A percentile compares a stretch with the other conserved stretches of the same genome.
Conservation (phyloP, 192 early-diverging fungal species). For the Chytriomyces sp. region DNA sequence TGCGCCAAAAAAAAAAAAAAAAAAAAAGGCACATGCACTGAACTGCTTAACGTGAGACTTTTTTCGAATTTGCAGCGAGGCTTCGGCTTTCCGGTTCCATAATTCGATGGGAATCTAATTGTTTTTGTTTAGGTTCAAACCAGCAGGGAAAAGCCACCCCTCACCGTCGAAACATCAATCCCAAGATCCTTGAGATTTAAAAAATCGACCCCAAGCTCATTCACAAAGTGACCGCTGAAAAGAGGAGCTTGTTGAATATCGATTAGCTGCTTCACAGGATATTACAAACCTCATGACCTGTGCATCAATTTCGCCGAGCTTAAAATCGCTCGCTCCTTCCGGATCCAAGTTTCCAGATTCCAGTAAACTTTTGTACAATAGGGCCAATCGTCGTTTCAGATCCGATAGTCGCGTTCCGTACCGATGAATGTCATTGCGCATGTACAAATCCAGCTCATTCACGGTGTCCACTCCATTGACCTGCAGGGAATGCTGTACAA, state of each 20-base stretch:
- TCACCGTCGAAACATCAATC: slow-evolving; percentile 43
- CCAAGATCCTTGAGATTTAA: slow-evolving; percentile 54
- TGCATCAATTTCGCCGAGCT: slow-evolving; percentile 56
- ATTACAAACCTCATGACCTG: slow-evolving; percentile 47
- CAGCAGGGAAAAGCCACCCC: neutral
- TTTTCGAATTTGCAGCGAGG: slow-evolving; percentile 10
- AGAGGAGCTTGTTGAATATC: neutral
- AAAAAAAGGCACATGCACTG: neutral
- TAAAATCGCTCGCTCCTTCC: slow-evolving; percentile 43
- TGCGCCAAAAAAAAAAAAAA: neutral
- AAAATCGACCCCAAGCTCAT: slow-evolving; percentile 84
- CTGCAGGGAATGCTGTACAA: slow-evolving; percentile 77
- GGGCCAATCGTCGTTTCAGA: slow-evolving; percentile 74
- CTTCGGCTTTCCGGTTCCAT: slow-evolving; percentile 57
- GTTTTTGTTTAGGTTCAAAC: neutral
- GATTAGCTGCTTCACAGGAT: neutral
- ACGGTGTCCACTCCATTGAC: slow-evolving; percentile 80
- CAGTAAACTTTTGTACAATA: slow-evolving; percentile 73
- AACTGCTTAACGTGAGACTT: neutral
- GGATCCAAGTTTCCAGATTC: slow-evolving; percentile 34
- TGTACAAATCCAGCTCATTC: slow-evolving; percentile 75
- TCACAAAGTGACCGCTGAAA: slow-evolving; percentile 89
- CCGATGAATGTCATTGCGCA: slow-evolving; percentile 78
- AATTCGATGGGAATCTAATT: slow-evolving; percentile 57
- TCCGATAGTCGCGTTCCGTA: slow-evolving; percentile 76